These are phyloP conservation scores for Colletotrichum horii DNA, from an alignment of 2,329 filamentous ascomycete species.

Conservation along the genomic window DNA sequence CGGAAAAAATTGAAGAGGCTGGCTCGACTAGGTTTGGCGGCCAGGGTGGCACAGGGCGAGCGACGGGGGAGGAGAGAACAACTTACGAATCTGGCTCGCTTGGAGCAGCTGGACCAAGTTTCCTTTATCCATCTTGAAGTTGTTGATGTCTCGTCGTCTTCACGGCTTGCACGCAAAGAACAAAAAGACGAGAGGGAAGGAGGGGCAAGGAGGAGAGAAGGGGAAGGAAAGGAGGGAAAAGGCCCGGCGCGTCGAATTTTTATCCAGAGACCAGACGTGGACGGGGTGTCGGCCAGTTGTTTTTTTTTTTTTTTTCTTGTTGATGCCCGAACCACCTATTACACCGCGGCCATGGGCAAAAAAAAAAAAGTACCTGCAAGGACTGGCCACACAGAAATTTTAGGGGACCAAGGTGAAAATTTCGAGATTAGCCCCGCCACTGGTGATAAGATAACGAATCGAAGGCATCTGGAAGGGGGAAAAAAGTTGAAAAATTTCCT, in stretches of 20 bases:
- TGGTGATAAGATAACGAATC: conserved; percentile 21
- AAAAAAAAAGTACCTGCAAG: not conserved
- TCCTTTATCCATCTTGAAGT: conserved; percentile 55
- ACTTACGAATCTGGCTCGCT: conserved; percentile 86
- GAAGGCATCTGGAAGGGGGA: not conserved
- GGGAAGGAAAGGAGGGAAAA: conserved; percentile 16
- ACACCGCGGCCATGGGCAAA: not conserved
- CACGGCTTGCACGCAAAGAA: conserved; percentile 4
- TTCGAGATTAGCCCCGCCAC: conserved; percentile 20
- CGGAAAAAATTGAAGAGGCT: conserved; percentile 12
- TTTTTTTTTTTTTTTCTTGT: not conserved
- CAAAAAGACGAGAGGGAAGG: not conserved
- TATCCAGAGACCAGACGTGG: conserved; percentile 2
- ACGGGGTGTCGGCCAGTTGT: conserved; percentile 8
- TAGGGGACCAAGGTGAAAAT: conserved; percentile 22
- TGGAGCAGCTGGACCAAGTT: conserved; percentile 87
- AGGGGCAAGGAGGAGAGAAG: conserved; percentile 3
- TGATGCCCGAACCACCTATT: conserved; percentile 19
- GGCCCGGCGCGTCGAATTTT: conserved; percentile 14
- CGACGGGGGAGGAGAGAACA: not conserved
- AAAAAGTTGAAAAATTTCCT: conserved; percentile 10
- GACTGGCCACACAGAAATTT: conserved; percentile 14
- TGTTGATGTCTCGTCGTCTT: conserved; percentile 16
- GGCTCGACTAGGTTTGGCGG: conserved; percentile 12
- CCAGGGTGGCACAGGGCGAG: conserved; percentile 13